Percentiles rank a stretch among this genome's conserved stretches.
Evolutionary conservation across 129 eudicot species (phyloP).

Genomic region (Logfia minima): DNA sequence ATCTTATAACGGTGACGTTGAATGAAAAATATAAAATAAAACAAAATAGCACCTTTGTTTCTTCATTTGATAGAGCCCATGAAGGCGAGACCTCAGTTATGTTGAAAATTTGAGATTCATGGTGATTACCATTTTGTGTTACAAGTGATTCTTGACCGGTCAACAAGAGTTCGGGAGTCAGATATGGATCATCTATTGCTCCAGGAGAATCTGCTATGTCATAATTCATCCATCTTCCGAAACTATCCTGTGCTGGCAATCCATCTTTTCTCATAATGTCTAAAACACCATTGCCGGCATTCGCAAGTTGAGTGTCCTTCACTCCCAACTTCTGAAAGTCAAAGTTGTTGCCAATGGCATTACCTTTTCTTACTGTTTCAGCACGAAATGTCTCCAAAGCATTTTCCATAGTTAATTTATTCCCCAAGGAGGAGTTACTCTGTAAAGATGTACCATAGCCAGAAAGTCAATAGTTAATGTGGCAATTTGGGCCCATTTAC

Average conservation of each 20-base stretch:
- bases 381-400: constrained; percentile 18
- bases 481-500: constrained; percentile 2
- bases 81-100: constrained; percentile 85
- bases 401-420: constrained; percentile 31
- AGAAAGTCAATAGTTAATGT: constrained; percentile 1
- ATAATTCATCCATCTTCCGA: constrained; percentile 76
- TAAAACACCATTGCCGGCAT: constrained; percentile 32
- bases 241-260: constrained; percentile 64
- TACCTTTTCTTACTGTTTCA: constrained; percentile 35
- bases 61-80: constrained; percentile 75
- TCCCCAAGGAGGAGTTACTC: constrained; percentile 33
- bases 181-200: constrained; percentile 44
- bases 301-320: constrained; percentile 30
- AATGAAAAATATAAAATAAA: neutral
- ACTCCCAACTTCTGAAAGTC: constrained; percentile 32
- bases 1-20: neutral
- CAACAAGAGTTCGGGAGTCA: constrained; percentile 43
- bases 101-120: constrained; percentile 44
- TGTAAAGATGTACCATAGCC: constrained; percentile 24
- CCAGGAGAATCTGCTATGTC: constrained; percentile 67
- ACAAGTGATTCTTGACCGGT: constrained; percentile 34
- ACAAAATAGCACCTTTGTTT: constrained; percentile 60
- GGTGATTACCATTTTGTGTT: constrained; percentile 32
- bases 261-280: constrained; percentile 42
- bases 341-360: constrained; percentile 18